Conservation (phyloP, 108 stramenopile genomes). For the Nitzschia inconspicua region DNA sequence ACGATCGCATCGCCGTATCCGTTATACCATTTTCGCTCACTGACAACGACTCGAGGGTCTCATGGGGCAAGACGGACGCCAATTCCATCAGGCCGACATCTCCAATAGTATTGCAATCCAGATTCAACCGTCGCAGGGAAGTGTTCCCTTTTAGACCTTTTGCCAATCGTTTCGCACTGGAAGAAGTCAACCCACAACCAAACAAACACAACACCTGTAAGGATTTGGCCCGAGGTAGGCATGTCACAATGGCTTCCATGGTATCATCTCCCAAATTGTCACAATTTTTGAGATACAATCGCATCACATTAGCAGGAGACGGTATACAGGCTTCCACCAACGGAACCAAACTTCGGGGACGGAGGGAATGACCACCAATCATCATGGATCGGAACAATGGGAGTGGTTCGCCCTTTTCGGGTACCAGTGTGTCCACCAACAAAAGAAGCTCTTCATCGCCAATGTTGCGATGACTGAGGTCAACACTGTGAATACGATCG, state of each 20-base stretch:
- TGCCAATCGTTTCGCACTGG: conserved; percentile 31
- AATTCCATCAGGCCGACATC: conserved; percentile 36
- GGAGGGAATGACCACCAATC: conserved; percentile 2
- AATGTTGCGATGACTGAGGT: conserved; percentile 13
- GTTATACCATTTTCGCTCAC: conserved; percentile 26
- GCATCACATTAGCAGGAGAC: conserved; percentile 10
- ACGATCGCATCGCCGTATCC: conserved; percentile 9
- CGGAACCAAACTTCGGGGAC: conserved; percentile 24
- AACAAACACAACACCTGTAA: conserved; percentile 20
- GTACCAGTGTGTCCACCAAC: conserved; percentile 1
- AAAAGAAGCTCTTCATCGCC: conserved; percentile 41
- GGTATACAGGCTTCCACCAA: background rate
- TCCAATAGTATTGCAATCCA: conserved; percentile 51
- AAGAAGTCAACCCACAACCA: conserved; percentile 2
- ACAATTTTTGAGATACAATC: conserved; percentile 29
- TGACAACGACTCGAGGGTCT: conserved; percentile 19
- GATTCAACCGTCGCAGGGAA: conserved; percentile 45
- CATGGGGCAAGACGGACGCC: conserved; percentile 13
- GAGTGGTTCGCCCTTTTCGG: background rate
- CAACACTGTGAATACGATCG: conserved; percentile 6
- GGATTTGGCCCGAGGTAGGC: conserved; percentile 2
- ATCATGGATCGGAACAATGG: conserved; percentile 12
- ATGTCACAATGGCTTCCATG: conserved; percentile 15
- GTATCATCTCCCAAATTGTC: conserved; percentile 13
- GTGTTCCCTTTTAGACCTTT: conserved; percentile 24